Conservation (phyloP, 2,329 filamentous ascomycete species). For the Ceratocystiopsis brevicomis region DNA sequence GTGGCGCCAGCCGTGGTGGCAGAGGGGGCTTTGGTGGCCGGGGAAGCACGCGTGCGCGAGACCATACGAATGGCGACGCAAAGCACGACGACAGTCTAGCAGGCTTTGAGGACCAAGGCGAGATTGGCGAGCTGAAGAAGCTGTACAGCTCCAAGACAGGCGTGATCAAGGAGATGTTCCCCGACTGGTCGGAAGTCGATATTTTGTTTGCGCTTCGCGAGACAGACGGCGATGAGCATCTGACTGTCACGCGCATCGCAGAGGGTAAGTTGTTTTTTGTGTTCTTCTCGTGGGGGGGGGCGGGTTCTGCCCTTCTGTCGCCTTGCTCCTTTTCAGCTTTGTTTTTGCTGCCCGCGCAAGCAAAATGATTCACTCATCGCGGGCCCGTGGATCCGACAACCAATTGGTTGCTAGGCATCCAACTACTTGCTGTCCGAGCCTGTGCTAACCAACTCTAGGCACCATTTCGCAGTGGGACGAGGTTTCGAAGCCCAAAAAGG, state of each 20-base stretch:
- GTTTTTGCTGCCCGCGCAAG: no score
- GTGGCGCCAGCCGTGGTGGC: conserved; percentile 76
- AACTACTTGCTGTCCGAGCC: background rate
- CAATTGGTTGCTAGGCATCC: background rate
- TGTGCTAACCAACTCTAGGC: conserved; percentile 27
- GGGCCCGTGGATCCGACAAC: no score
- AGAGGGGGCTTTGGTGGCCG: conserved; percentile 54
- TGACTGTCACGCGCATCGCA: conserved; percentile 59
- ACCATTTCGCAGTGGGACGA: conserved; percentile 70
- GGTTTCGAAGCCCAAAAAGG: conserved; percentile 65
- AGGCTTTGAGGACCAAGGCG: conserved; percentile 61
- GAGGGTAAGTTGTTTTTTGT: conserved; percentile 37
- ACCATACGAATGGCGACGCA: conserved; percentile 45
- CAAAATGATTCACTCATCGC: background rate
- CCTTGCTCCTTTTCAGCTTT: background rate
- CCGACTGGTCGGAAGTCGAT: conserved; percentile 89
- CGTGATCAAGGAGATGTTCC: conserved; percentile 81
- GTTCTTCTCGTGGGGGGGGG: no score
- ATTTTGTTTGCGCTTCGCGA: conserved; percentile 86
- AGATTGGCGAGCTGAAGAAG: conserved; percentile 82
- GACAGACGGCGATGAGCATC: conserved; percentile 58
- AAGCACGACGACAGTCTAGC: conserved; percentile 39
- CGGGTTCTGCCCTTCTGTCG: background rate
- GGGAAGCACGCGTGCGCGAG: conserved; percentile 45
- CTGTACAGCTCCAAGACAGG: conserved; percentile 63